Evolutionary conservation across 1,284 basidiomycete species (phyloP).

Genomic region (Cryptococcus sp.): DNA sequence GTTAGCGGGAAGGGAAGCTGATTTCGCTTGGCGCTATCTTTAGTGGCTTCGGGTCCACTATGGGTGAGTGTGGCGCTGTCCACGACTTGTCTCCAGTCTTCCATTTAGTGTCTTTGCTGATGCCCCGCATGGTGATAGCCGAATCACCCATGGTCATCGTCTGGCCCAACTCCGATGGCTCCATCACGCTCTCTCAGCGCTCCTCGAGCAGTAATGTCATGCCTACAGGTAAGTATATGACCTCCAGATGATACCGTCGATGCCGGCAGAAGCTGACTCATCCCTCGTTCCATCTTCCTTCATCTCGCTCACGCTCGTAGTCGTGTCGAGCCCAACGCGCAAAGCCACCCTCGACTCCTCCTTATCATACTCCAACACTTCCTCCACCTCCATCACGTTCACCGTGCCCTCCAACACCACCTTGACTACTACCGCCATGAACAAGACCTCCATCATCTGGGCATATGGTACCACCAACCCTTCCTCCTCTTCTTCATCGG

Average conservation of each 20-base stretch:
- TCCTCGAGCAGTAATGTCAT: conserved; percentile 55
- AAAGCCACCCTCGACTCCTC: conserved; percentile 55
- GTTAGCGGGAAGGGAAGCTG: conserved; percentile 2
- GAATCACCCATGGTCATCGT: conserved; percentile 65
- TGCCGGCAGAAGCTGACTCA: no score
- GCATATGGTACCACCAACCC: conserved; percentile 58
- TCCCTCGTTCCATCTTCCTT: background rate
- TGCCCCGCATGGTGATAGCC: conserved; percentile 21
- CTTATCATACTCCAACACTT: conserved; percentile 47
- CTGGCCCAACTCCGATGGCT: conserved; percentile 63
- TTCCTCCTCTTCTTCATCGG: conserved; percentile 49
- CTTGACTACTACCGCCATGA: conserved; percentile 52
- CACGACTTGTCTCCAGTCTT: background rate
- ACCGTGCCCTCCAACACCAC: conserved; percentile 57
- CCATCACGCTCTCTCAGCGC: conserved; percentile 65
- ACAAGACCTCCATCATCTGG: conserved; percentile 58
- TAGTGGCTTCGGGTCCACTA: conserved; percentile 60
- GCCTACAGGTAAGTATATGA: conserved; percentile 55
- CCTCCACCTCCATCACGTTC: conserved; percentile 53
- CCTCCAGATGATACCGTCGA: no score
- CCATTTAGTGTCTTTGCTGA: background rate
- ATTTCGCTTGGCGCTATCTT: background rate
- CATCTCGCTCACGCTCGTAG: conserved; percentile 15
- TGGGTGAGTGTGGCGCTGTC: conserved; percentile 49
- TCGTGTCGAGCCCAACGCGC: conserved; percentile 55